Evolutionary conservation across 441 rosid genomes (phyloP).

Genomic region (Gossypium schwendimanii): DNA sequence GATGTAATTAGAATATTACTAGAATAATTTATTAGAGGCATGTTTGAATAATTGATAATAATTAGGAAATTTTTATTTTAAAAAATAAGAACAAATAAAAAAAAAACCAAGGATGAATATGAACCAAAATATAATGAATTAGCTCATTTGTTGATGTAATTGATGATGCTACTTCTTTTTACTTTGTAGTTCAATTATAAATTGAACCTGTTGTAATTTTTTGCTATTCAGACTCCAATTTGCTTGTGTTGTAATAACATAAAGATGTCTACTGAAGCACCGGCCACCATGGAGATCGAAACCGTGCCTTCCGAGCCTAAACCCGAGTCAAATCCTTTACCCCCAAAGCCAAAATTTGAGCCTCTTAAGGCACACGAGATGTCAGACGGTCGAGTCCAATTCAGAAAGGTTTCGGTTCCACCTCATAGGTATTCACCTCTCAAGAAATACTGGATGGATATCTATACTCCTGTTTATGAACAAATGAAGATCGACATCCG

Average conservation of each 20-base stretch:
- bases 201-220: background rate
- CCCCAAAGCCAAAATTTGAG: slow-evolving; percentile 52
- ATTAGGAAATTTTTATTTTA: background rate
- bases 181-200: background rate
- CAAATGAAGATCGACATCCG: background rate
- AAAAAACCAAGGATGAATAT: background rate
- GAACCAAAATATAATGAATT: too few species aligned
- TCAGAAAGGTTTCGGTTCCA: slow-evolving; percentile 62
- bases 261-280: slow-evolving; percentile 22
- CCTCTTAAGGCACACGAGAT: slow-evolving; percentile 82
- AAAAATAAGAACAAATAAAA: background rate
- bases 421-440: slow-evolving; percentile 72
- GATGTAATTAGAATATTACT: background rate
- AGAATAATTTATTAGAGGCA: background rate
- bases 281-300: slow-evolving; percentile 45
- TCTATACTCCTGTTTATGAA: background rate
- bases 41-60: background rate
- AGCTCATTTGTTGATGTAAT: too few species aligned
- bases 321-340: slow-evolving; percentile 22
- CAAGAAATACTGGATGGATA: slow-evolving; percentile 73
- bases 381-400: slow-evolving; percentile 66
- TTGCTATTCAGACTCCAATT: background rate
- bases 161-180: background rate
- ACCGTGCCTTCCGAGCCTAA: slow-evolving; percentile 1
- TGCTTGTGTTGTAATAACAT: background rate